Percentiles rank a stretch among this genome's conserved stretches.
Evolutionary conservation across 1,139 yeast genomes (phyloP).

Genomic region (Scheffersomyces parashehatae): DNA sequence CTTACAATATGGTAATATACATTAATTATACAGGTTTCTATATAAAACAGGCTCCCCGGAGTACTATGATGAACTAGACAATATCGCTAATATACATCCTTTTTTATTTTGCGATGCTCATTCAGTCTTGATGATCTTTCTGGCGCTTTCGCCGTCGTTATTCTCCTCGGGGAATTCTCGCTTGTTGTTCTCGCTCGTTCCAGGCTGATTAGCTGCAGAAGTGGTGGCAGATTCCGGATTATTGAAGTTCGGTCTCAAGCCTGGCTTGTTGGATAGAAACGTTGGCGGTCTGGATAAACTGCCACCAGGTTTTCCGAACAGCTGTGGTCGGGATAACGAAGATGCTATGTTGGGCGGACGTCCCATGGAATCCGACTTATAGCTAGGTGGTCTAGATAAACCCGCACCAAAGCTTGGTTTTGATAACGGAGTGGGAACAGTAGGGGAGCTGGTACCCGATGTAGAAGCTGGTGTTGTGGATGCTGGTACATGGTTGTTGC

Average conservation of each 20-base stretch:
- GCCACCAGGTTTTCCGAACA: slow-evolving; percentile 17
- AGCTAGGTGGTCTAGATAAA: slow-evolving; percentile 14
- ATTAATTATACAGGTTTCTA: slow-evolving; percentile 1
- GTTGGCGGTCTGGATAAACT: slow-evolving; percentile 23
- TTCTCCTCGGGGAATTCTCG: slow-evolving; percentile 8
- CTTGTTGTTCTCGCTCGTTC: slow-evolving; percentile 5
- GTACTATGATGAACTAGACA: no score
- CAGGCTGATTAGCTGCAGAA: background rate
- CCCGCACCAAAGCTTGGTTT: slow-evolving; percentile 11
- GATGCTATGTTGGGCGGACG: slow-evolving; percentile 7
- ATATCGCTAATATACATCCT: no score
- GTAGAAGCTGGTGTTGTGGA: slow-evolving; percentile 1
- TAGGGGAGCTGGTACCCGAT: background rate
- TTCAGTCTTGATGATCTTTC: slow-evolving; percentile 12
- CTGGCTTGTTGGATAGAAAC: slow-evolving; percentile 20
- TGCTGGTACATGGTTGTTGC: background rate
- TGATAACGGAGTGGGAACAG: background rate
- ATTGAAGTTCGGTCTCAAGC: slow-evolving; percentile 3
- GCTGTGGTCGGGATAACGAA: slow-evolving; percentile 11
- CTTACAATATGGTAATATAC: background rate
- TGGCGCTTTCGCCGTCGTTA: slow-evolving; percentile 7
- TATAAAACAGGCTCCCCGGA: background rate
- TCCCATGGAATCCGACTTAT: slow-evolving; percentile 9
- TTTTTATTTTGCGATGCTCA: background rate
- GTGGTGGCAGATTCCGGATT: background rate